These are phyloP conservation scores for Lantana camara DNA, from an alignment of 257 asterid species.

Conservation along the genomic window DNA sequence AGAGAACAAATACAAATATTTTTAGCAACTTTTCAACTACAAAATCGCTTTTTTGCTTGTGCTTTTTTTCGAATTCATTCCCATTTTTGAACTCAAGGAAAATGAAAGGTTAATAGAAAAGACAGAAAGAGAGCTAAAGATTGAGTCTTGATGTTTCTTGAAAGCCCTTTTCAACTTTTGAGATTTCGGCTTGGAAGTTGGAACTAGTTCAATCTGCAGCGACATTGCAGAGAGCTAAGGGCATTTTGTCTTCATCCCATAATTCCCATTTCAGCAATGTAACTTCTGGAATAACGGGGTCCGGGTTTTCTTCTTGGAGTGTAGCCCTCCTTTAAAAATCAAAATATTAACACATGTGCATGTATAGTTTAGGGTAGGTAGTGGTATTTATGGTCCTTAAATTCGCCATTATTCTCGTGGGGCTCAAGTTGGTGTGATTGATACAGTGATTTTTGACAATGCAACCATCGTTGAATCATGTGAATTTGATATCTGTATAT, in stretches of 20 bases:
- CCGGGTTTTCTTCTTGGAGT: conserved; percentile 11
- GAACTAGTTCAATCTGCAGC: background rate
- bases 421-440: conserved; percentile 60
- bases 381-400: conserved; percentile 43
- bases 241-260: background rate
- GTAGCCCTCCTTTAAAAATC: conserved; percentile 17
- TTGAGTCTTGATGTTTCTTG: conserved; percentile 10
- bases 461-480: conserved; percentile 55
- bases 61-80: background rate
- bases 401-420: conserved; percentile 57
- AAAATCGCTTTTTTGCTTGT: background rate
- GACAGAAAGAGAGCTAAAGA: conserved; percentile 10
- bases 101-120: background rate
- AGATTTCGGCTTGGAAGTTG: conserved; percentile 11
- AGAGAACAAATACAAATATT: background rate
- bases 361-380: conserved; percentile 24
- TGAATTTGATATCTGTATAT: too few species aligned
- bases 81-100: conserved; percentile 13
- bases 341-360: background rate
- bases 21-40: background rate
- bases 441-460: conserved; percentile 53
- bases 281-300: conserved; percentile 10
- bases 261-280: too few species aligned
- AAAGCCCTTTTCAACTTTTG: conserved; percentile 25
- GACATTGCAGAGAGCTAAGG: conserved; percentile 6